Conservation (phyloP, 805 yeast species). For the Kazachstania taianensis region DNA sequence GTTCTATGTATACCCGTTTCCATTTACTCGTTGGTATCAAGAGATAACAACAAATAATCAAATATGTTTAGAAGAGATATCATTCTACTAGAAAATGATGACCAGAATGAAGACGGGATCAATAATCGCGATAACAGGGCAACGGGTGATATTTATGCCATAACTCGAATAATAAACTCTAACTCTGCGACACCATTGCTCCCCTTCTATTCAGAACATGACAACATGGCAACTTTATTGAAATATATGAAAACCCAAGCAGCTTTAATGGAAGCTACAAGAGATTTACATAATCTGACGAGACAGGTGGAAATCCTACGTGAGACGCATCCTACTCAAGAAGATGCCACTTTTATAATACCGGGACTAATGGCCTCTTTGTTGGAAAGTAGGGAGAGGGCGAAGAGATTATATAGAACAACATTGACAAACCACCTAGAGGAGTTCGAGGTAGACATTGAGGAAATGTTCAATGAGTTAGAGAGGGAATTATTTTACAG, state of each 20-base stretch:
- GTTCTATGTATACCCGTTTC: too few relatives aligned
- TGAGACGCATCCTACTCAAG: conserved; percentile 2
- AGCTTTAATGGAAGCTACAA: conserved; percentile 5
- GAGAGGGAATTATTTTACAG: conserved; percentile 12
- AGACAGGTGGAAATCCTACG: conserved; percentile 8
- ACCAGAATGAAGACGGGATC: too few relatives aligned
- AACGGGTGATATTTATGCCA: too few relatives aligned
- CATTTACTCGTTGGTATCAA: too few relatives aligned
- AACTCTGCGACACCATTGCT: too few relatives aligned
- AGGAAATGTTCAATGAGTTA: conserved; percentile 8
- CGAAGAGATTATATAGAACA: conserved; percentile 14
- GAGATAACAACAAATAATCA: too few relatives aligned
- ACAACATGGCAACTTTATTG: too few relatives aligned
- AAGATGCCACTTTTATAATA: conserved; percentile 1
- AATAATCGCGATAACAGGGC: too few relatives aligned
- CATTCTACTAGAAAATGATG: too few relatives aligned
- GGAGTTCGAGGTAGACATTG: conserved; percentile 10
- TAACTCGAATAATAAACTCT: too few relatives aligned
- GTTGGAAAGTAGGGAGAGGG: conserved; percentile 13
- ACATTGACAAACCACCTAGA: conserved; percentile 8
- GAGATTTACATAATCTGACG: conserved; percentile 12
- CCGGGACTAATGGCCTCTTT: conserved; percentile 11
- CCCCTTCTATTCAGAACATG: too few relatives aligned
- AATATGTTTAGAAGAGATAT: too few relatives aligned
- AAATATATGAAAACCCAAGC: not conserved